phyloP scores from a whole-genome alignment of 805 yeast species.

The Cyberlindnera americana region DNA sequence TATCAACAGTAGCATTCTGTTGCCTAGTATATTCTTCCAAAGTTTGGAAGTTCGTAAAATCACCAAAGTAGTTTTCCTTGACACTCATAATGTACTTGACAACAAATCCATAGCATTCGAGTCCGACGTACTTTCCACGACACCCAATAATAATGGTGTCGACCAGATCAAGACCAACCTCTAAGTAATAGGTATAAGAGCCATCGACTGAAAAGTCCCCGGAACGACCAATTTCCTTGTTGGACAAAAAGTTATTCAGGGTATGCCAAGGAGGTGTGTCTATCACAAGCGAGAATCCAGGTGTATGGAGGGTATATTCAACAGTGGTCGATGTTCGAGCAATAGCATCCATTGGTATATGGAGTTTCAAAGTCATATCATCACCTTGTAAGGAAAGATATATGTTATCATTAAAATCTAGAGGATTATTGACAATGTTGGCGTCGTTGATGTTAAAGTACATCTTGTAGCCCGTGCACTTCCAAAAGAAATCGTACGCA shows the following conservation, averaged over 20 bases:
- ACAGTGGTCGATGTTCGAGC: conserved; percentile 50
- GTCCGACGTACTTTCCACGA: conserved; percentile 59
- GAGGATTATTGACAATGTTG: conserved; percentile 84
- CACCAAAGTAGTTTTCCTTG: conserved; percentile 90
- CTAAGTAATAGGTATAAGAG: conserved; percentile 56
- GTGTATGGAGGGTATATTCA: conserved; percentile 49
- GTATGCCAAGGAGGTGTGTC: conserved; percentile 95
- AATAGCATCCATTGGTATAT: conserved; percentile 57
- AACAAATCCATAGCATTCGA: conserved; percentile 77
- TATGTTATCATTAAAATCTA: conserved; percentile 77
- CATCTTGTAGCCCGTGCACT: conserved; percentile 51
- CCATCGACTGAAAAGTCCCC: conserved; percentile 60
- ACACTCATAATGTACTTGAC: conserved; percentile 71
- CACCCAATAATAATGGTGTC: conserved; percentile 69
- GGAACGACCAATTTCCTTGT: conserved; percentile 64
- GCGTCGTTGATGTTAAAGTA: conserved; percentile 80
- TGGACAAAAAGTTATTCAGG: conserved; percentile 60
- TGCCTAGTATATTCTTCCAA: conserved; percentile 69
- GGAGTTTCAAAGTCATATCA: conserved; percentile 40
- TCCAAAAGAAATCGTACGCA: conserved; percentile 58
- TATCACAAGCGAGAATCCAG: conserved; percentile 56
- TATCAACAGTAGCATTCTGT: conserved; percentile 7
- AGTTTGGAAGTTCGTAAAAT: conserved; percentile 75
- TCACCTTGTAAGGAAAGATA: conserved; percentile 73
- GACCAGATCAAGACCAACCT: conserved; percentile 59